These are phyloP conservation scores for Aspergillus neoniger DNA, from an alignment of 2,329 filamentous ascomycete genomes.

Conservation along the genomic window DNA sequence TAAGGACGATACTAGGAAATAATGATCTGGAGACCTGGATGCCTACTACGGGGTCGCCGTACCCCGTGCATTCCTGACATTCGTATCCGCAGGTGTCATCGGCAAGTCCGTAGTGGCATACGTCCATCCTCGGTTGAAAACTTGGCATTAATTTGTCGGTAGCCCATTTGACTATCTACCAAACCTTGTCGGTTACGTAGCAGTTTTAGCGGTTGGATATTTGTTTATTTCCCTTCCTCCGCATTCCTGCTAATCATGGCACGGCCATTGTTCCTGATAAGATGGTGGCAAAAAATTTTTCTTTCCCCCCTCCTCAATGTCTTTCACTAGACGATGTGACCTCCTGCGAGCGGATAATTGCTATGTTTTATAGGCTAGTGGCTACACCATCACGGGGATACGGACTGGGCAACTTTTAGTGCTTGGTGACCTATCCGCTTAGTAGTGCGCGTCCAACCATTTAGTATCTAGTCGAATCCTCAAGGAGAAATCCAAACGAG, in stretches of 20 bases:
- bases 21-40: neutral
- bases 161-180: slow-evolving; percentile 15
- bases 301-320: neutral
- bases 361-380: neutral
- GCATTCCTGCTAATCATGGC: slow-evolving; percentile 11
- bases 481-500: neutral
- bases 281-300: slow-evolving; percentile 22
- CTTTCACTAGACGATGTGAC: neutral
- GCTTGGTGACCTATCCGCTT: neutral
- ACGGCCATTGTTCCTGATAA: slow-evolving; percentile 19
- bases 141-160: slow-evolving; percentile 18
- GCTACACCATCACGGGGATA: neutral
- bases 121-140: slow-evolving; percentile 16
- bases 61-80: slow-evolving; percentile 17
- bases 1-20: neutral
- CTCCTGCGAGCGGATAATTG: neutral
- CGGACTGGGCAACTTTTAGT: neutral
- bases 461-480: neutral
- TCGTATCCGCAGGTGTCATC: slow-evolving; percentile 26
- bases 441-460: neutral
- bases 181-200: slow-evolving; percentile 13
- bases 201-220: neutral
- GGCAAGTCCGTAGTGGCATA: slow-evolving; percentile 26
- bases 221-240: slow-evolving; percentile 14
- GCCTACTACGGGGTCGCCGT: slow-evolving; percentile 22